phyloP scores from a whole-genome alignment of 768 basidiomycete species.

The Melanogaster broomeanus region DNA sequence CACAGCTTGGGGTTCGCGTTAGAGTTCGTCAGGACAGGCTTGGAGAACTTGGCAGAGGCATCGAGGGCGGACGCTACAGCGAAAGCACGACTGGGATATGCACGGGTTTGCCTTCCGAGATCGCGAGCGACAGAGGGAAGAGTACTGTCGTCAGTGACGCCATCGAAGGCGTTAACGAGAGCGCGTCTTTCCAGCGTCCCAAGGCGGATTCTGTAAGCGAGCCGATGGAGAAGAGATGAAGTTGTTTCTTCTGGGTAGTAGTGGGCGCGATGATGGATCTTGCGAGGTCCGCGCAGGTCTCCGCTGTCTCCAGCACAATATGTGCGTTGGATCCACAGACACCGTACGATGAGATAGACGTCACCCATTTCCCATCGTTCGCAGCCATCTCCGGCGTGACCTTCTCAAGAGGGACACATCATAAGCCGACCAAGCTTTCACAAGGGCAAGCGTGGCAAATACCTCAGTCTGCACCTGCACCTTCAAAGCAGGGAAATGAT shows the following conservation, averaged over 20 bases:
- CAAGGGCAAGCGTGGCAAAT: background rate
- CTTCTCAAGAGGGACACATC: slow-evolving; percentile 12
- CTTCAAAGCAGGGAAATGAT: slow-evolving; percentile 24
- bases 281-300: slow-evolving; percentile 15
- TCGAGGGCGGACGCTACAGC: slow-evolving; percentile 24
- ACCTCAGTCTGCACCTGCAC: slow-evolving; percentile 29
- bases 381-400: slow-evolving; percentile 31
- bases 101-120: slow-evolving; percentile 30
- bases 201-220: slow-evolving; percentile 29
- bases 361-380: slow-evolving; percentile 28
- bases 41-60: slow-evolving; percentile 29
- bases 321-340: slow-evolving; percentile 37
- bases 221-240: slow-evolving; percentile 29
- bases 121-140: slow-evolving; percentile 30
- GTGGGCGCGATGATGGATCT: background rate
- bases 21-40: slow-evolving; percentile 25
- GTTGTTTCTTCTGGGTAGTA: slow-evolving; percentile 6
- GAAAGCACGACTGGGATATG: slow-evolving; percentile 28
- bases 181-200: slow-evolving; percentile 26
- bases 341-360: slow-evolving; percentile 35
- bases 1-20: slow-evolving; percentile 32
- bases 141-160: slow-evolving; percentile 18
- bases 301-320: slow-evolving; percentile 30
- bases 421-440: background rate
- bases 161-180: slow-evolving; percentile 14